phyloP scores from a whole-genome alignment of 352 stramenopile species.

The Globisporangium rhizosaccharum region DNA sequence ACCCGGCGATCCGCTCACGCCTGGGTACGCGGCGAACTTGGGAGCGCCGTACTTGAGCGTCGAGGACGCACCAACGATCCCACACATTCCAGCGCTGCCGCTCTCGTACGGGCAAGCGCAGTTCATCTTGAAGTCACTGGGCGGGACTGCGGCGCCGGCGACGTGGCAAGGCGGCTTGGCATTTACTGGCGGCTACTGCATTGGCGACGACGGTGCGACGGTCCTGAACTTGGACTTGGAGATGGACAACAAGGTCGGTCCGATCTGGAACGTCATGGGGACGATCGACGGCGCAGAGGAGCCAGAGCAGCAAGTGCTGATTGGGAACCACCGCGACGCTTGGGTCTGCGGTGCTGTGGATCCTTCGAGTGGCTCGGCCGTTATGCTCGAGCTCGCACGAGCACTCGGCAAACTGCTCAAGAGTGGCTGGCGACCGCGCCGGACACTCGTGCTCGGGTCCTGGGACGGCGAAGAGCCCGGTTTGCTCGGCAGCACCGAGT shows the following conservation, averaged over 20 bases:
- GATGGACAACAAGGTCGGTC: conserved; percentile 70
- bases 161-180: conserved; percentile 56
- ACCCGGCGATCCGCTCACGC: conserved; percentile 63
- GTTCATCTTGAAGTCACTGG: conserved; percentile 62
- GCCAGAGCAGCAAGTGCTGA: conserved; percentile 69
- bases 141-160: conserved; percentile 41
- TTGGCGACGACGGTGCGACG: conserved; percentile 64
- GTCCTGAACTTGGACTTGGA: conserved; percentile 52
- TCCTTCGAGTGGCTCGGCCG: conserved; percentile 73
- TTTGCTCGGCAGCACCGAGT: conserved; percentile 82
- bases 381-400: conserved; percentile 83
- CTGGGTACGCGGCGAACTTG: conserved; percentile 38
- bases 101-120: conserved; percentile 81
- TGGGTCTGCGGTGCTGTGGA: conserved; percentile 89
- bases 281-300: conserved; percentile 60
- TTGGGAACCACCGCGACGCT: conserved; percentile 89
- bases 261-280: conserved; percentile 86
- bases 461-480: conserved; percentile 87
- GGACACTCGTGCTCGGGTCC: conserved; percentile 74
- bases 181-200: conserved; percentile 53
- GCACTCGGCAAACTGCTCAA: conserved; percentile 60
- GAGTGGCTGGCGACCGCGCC: conserved; percentile 57
- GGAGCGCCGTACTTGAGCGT: conserved; percentile 30
- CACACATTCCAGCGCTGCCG: conserved; percentile 55
- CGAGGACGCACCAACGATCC: conserved; percentile 52